These are phyloP conservation scores for Lactarius pseudohatsudake DNA, from an alignment of 768 basidiomycete species.

Conservation along the genomic window DNA sequence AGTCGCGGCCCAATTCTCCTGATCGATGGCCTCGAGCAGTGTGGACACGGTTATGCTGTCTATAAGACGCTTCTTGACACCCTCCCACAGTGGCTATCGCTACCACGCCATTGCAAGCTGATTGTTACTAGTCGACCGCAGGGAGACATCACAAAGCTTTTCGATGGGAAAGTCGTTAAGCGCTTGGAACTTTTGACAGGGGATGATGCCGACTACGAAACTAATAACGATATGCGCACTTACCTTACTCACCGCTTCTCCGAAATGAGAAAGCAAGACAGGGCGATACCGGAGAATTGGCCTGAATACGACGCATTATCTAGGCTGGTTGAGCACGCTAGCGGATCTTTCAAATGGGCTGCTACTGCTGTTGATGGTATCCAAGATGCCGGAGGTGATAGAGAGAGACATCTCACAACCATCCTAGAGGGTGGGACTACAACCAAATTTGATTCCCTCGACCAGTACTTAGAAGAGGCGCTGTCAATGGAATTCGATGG, in stretches of 20 bases:
- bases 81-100: slow-evolving; percentile 10
- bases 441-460: slow-evolving; percentile 8
- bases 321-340: slow-evolving; percentile 6
- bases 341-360: slow-evolving; percentile 24
- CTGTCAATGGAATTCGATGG: neutral
- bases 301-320: slow-evolving; percentile 11
- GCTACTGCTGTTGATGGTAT: slow-evolving; percentile 15
- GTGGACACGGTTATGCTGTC: neutral
- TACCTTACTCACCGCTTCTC: slow-evolving; percentile 20
- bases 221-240: slow-evolving; percentile 4
- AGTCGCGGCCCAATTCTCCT: slow-evolving; percentile 12
- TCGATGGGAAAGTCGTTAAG: slow-evolving; percentile 10
- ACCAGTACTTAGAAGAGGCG: slow-evolving; percentile 11
- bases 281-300: slow-evolving; percentile 14
- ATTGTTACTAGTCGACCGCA: slow-evolving; percentile 20
- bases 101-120: slow-evolving; percentile 24
- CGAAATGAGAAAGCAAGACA: slow-evolving; percentile 18
- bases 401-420: slow-evolving; percentile 7
- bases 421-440: slow-evolving; percentile 14
- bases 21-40: slow-evolving; percentile 23
- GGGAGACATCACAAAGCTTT: slow-evolving; percentile 16
- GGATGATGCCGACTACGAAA: slow-evolving; percentile 3
- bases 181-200: slow-evolving; percentile 19
- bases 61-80: slow-evolving; percentile 13
- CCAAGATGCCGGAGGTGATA: neutral